phyloP scores from a whole-genome alignment of 2,329 filamentous ascomycete genomes.

The Sporothrix variecibatus region DNA sequence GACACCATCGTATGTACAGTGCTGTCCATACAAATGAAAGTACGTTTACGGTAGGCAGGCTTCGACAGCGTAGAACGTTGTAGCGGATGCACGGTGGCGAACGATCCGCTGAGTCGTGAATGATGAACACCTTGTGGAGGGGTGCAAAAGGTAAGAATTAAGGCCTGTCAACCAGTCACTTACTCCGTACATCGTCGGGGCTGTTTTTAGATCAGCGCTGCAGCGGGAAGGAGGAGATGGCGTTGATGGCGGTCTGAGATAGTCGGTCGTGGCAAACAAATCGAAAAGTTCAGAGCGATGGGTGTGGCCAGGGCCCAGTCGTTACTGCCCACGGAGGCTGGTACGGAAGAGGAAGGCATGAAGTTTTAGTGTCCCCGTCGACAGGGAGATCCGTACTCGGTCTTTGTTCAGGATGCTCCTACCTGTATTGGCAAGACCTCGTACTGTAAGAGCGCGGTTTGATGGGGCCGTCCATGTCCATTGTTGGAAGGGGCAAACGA shows the following conservation, averaged over 20 bases:
- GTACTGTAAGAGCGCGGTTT: neutral
- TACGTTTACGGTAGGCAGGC: neutral
- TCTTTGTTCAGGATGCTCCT: neutral
- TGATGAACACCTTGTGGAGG: neutral
- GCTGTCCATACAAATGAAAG: neutral
- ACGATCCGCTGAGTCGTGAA: neutral
- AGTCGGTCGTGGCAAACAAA: neutral
- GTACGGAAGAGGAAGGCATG: slow-evolving; percentile 23
- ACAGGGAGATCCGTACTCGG: neutral
- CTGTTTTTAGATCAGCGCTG: neutral
- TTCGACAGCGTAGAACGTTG: neutral
- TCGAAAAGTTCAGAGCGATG: neutral
- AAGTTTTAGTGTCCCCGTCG: slow-evolving; percentile 19
- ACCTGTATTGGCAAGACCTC: neutral
- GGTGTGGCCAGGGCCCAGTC: neutral
- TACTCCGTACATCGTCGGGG: neutral
- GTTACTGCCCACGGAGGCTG: slow-evolving; percentile 10
- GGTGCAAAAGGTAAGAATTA: neutral
- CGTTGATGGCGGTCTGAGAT: neutral
- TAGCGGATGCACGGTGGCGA: neutral
- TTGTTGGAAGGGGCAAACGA: neutral
- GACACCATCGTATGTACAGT: neutral
- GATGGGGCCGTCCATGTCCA: neutral
- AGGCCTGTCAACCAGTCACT: neutral
- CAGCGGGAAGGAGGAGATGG: neutral